These are phyloP conservation scores for Cyamopsis tetragonoloba DNA, from an alignment of 306 rosid species.

Conservation along the genomic window DNA sequence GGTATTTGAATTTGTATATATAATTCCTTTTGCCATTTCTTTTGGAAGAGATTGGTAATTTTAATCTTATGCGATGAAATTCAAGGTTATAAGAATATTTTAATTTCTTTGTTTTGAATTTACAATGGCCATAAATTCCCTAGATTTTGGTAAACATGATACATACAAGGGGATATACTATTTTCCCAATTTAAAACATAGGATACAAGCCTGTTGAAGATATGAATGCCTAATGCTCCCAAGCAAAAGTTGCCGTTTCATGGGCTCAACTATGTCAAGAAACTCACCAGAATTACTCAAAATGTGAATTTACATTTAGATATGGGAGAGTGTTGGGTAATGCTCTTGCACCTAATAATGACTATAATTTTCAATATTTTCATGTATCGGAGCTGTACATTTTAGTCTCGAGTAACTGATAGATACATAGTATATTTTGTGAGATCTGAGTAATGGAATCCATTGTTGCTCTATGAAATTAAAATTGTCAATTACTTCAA, in stretches of 20 bases:
- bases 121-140: too few species aligned
- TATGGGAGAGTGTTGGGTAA: background rate
- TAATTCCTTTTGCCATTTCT: background rate
- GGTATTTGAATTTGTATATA: constrained; percentile 52
- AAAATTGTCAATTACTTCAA: too few species aligned
- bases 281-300: background rate
- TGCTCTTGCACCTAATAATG: background rate
- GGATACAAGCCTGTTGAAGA: background rate
- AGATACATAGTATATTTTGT: too few species aligned
- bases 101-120: too few species aligned
- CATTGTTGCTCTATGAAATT: too few species aligned
- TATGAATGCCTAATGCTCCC: background rate
- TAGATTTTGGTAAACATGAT: too few species aligned
- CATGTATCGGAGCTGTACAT: background rate
- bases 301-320: background rate
- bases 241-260: background rate
- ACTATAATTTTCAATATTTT: background rate
- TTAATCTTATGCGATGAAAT: background rate
- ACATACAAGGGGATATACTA: too few species aligned
- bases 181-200: background rate
- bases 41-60: background rate
- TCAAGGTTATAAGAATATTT: too few species aligned
- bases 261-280: constrained; percentile 5
- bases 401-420: too few species aligned
- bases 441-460: too few species aligned